phyloP scores from a whole-genome alignment of 768 basidiomycete species.

The Sutorius australiensis region DNA sequence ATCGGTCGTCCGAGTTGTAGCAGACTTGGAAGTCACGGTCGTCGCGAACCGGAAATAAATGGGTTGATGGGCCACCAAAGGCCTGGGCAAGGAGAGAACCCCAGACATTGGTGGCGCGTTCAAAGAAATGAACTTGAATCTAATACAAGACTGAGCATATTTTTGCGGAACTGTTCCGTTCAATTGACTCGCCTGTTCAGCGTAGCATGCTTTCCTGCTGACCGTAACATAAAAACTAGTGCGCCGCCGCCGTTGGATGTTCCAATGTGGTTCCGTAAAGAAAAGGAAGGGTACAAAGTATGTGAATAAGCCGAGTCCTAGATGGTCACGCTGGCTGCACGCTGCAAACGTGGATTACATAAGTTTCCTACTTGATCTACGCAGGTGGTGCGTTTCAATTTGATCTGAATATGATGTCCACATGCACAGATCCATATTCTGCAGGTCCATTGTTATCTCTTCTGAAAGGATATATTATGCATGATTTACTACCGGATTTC shows the following conservation, averaged over 20 bases:
- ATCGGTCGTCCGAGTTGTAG: slow-evolving; percentile 13
- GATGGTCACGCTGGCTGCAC: slow-evolving; percentile 1
- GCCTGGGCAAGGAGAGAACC: neutral
- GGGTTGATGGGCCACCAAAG: neutral
- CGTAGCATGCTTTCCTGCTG: slow-evolving; percentile 36
- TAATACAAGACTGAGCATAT: slow-evolving; percentile 9
- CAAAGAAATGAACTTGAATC: slow-evolving; percentile 17
- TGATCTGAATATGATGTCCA: no score
- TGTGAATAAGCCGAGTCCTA: neutral
- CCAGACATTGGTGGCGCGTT: neutral
- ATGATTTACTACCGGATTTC: no score
- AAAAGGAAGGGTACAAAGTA: neutral
- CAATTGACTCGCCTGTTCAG: slow-evolving; percentile 34
- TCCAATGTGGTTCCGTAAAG: slow-evolving; percentile 8
- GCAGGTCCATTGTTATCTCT: neutral
- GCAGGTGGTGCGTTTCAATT: no score
- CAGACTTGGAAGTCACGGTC: slow-evolving; percentile 27
- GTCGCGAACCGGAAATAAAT: slow-evolving; percentile 24
- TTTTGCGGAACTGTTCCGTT: neutral
- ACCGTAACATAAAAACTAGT: slow-evolving; percentile 38
- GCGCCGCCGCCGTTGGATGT: slow-evolving; percentile 6
- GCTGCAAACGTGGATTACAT: neutral
- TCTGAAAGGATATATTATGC: neutral
- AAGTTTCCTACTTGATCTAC: neutral
- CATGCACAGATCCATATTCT: neutral